phyloP scores from a whole-genome alignment of 2,329 filamentous ascomycete genomes.

The Achaetomium macrosporum region DNA sequence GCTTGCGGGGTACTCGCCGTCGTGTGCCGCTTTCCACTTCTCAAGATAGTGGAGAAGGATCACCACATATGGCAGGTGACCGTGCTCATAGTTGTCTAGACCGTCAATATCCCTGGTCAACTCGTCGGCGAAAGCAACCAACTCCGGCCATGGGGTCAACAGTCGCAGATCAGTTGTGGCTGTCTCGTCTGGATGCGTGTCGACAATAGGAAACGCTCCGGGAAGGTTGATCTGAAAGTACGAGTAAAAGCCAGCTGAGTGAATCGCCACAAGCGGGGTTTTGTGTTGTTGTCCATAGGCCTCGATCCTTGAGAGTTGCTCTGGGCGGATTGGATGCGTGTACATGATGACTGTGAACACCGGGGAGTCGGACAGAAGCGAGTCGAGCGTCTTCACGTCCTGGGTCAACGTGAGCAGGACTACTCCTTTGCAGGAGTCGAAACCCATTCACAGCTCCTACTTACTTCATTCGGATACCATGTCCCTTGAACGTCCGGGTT shows the following conservation, averaged over 20 bases:
- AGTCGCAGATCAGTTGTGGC: slow-evolving; percentile 80
- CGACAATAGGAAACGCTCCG: slow-evolving; percentile 81
- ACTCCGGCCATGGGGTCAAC: slow-evolving; percentile 78
- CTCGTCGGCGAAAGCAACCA: slow-evolving; percentile 58
- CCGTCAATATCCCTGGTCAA: slow-evolving; percentile 64
- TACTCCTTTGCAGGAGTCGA: background rate
- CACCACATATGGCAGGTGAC: slow-evolving; percentile 82
- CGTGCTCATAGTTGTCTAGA: slow-evolving; percentile 75
- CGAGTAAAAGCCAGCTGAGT: slow-evolving; percentile 88
- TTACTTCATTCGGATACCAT: slow-evolving; percentile 51
- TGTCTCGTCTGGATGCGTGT: slow-evolving; percentile 88
- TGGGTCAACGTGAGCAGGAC: slow-evolving; percentile 20
- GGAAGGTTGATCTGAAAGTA: slow-evolving; percentile 77
- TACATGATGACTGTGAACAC: slow-evolving; percentile 52
- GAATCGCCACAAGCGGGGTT: slow-evolving; percentile 73
- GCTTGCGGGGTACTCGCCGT: slow-evolving; percentile 60
- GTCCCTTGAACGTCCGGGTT: slow-evolving; percentile 87
- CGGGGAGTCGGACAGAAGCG: slow-evolving; percentile 36
- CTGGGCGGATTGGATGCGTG: slow-evolving; percentile 42
- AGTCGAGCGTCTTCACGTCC: slow-evolving; percentile 33
- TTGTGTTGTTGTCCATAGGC: slow-evolving; percentile 47
- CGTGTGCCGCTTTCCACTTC: slow-evolving; percentile 68
- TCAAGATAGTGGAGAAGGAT: slow-evolving; percentile 78
- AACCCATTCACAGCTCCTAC: slow-evolving; percentile 29
- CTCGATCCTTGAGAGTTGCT: slow-evolving; percentile 41